Base-by-base conservation (phyloP, 139 green algal species). In the Haematococcus lacustris region DNA sequence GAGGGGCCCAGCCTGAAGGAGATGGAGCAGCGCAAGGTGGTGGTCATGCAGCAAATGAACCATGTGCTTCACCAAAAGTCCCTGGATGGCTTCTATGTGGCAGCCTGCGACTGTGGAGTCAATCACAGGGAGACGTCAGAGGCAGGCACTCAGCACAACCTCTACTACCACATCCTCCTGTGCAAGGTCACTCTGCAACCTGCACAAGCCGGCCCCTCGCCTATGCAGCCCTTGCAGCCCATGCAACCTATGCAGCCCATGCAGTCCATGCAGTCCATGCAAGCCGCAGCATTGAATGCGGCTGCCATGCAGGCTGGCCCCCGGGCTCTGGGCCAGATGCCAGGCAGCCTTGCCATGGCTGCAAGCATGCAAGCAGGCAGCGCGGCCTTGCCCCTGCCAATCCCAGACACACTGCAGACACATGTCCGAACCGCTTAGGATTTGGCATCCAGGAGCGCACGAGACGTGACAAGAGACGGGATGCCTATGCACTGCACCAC, bases 11-110 rank as follows among this genome's bases (percentile, higher is more conserved):
- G 33, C 17, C 50, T 71, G 38, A 66, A 75, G 50, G 64, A 76
- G 60, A 71, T 76, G 61, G 77, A 82, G 62, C 25, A 59, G 30
- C 41, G 43, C 30, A 82, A 75, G 66, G 66, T 74, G 39, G 32
- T 78, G 47, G 51, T 82, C 30, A 75, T 78, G 68, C 68, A 82
- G 68, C 77, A 78, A 61, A 65, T 82, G 38, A 82, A 82, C 59
- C 68, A 76, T 28, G 62, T 78, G 68, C 39, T 82, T 3, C 17
- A 33, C 0, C n/a, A 53, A 21, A 57, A 74, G 1, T 60, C 60
- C 4, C 37, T 53, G 59, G 67, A 78, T 26, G 77, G 77, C 9
- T 82, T 77, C 38, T 73, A 68, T 23, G 72, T 82, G 1, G 70
- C 53, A 28, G 39, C 60, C 25, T 70, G 60, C 30, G 60, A 70